A percentile compares a stretch with the other conserved stretches of the same genome.
Evolutionary conservation across 805 yeast species (phyloP).

Genomic region (Myxozyma sirexii): DNA sequence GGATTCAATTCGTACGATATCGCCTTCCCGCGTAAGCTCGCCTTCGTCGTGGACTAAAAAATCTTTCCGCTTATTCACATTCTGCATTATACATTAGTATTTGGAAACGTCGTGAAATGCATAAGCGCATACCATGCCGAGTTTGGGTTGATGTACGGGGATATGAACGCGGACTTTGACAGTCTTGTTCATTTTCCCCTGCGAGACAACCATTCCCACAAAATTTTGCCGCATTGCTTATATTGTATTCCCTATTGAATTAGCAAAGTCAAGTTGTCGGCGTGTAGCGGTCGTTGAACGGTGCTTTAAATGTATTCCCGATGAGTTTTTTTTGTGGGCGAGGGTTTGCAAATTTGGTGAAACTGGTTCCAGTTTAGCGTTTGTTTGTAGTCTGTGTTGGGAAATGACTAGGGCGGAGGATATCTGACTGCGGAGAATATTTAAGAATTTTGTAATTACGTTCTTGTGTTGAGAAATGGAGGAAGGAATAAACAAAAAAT

Average conservation of each 20-base stretch:
- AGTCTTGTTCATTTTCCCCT: constrained; percentile 94
- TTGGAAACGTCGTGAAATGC: not conserved
- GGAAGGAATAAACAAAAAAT: too few relatives aligned
- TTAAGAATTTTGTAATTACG: too few relatives aligned
- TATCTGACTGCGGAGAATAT: not conserved
- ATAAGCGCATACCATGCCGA: constrained; percentile 13
- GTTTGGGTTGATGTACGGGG: constrained; percentile 65
- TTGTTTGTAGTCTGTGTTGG: too few relatives aligned
- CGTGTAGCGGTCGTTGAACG: not conserved
- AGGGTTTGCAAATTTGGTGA: not conserved
- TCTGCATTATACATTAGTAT: constrained; percentile 42
- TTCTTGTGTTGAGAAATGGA: too few relatives aligned
- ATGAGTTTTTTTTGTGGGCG: not conserved
- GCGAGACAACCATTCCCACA: constrained; percentile 90
- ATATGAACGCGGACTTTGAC: constrained; percentile 88
- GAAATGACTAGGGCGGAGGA: too few relatives aligned
- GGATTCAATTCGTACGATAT: constrained; percentile 84
- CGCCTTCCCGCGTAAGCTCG: constrained; percentile 90
- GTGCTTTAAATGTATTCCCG: not conserved
- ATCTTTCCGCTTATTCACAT: constrained; percentile 75
- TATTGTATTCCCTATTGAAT: too few relatives aligned
- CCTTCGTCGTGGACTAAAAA: constrained; percentile 93
- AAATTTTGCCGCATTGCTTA: constrained; percentile 87
- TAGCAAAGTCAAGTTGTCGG: too few relatives aligned
- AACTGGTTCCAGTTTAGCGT: not conserved